Base-by-base conservation (phyloP, 768 basidiomycete species). In the Tylopilus vinaceipallidus region DNA sequence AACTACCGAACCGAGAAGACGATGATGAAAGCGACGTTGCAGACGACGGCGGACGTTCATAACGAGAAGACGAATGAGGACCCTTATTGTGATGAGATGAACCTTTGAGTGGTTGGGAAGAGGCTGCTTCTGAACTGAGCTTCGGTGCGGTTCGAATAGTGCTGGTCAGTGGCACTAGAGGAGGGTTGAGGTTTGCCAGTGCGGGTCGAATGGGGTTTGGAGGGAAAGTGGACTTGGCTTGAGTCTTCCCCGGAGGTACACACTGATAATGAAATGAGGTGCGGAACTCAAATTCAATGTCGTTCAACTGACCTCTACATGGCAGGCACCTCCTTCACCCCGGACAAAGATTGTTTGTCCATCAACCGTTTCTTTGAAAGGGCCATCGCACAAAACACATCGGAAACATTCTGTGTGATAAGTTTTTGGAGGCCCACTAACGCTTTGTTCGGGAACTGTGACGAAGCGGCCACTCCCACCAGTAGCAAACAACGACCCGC, bases 391-490 rank as follows among this genome's bases (percentile, higher is more conserved):
- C 19, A 85, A 70, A 19, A 65, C 71, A 59, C 90, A 93, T 45
- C 76, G 80, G 67, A 93, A 91, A 63, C 90, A 93, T 36, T 81
- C 77, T 3, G 79, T 74, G 56, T 93, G 90, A 58, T 87, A 92
- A 19, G 76, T 75, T 63, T 77, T 76, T n/a, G 81, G 75, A 20
- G 71, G 68, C 16, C 72, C 72, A 48, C 57, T 62, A 2, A 66
- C 57, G 30, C 62, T 66, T 43, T 70, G 65, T 49, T 77, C 79
- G 7, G 88, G 86, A 24, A 90, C 79, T 2, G 86, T 86, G 27
- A 91, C 80, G 64, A 83, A 91, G 49, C 78, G 79, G 35, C 85
- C 83, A 6, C 78, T 80, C 47, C 78, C 77, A 23, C 71, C 73
- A 4, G 75, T 67, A 36, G 75, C 77, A 62, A 88, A 85, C 42